Evolutionary conservation across 202 grass and related monocot species (phyloP).

Genomic region (Setaria viridis): DNA sequence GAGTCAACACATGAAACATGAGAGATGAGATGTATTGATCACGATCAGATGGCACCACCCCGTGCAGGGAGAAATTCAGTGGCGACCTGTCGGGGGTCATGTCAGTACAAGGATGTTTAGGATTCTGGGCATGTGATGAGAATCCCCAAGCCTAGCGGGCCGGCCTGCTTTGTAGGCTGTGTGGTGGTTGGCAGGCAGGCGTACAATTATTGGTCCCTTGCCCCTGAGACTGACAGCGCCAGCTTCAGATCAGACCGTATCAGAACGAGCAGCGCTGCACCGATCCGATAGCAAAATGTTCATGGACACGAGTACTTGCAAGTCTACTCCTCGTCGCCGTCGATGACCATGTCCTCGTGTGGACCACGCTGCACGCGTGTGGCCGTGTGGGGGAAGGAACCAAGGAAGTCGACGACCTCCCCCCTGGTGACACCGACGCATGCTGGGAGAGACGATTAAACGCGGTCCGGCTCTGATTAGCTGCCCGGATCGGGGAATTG

Average conservation of each 20-base stretch:
- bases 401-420: too few species aligned
- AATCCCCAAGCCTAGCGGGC: background rate
- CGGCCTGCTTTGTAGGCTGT: background rate
- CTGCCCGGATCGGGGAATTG: background rate
- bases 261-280: background rate
- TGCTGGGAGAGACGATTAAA: background rate
- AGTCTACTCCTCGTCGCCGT: background rate
- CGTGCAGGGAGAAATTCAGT: background rate
- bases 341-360: background rate
- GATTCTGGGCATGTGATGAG: conserved; percentile 28
- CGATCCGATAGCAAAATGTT: background rate
- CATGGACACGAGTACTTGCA: background rate
- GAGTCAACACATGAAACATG: background rate
- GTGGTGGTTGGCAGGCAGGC: conserved; percentile 7
- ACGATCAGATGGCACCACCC: background rate
- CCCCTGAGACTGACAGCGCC: background rate
- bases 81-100: background rate
- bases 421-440: background rate
- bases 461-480: background rate
- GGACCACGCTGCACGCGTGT: background rate
- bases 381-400: too few species aligned
- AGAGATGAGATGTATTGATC: background rate
- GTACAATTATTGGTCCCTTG: conserved; percentile 28
- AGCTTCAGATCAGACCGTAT: background rate
- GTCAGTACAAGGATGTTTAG: conserved; percentile 26